Evolutionary conservation across 176 grass and related monocot species (phyloP), one percentile per base, ranked within the genome.

Genomic region (Dendrocalamus sinicus): DNA sequence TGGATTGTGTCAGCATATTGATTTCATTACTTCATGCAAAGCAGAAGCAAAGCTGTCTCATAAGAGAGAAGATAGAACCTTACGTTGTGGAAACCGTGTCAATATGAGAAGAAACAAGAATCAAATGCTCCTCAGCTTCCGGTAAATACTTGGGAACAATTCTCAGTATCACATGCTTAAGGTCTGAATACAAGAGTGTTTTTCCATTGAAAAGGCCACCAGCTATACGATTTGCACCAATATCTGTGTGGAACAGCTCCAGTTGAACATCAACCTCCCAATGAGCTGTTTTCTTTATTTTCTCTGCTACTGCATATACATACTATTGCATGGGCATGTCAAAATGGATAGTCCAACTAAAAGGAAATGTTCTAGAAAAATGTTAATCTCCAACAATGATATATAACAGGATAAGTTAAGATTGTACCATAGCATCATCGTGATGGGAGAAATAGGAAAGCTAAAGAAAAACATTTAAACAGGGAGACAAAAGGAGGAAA

Each of bases 231-330:
- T 92, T 99, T 79, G 88, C 86, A 7, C 89, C 91, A 88, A 81
- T 99, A 85, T 94, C 79, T 69, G 92, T 77, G 91, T 92, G 93
- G 84, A 99, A 99, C 69, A 99, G 67, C 82, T 99, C 96, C 86
- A 99, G 76, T 86, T 94, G 89, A 89, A 99, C 96, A 88, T 99
- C 93, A 88, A 99, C 96, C 35, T 99, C 96, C 96, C 96, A 96
- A 82, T 96, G 91, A 77, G 93, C 91, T 30, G 84, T 91, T 87
- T 94, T 94, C 91, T 99, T 92, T 92, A 99, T 96, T 62, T 94
- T 88, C 67, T 96, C 93, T 84, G 96, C 86, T 81, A 88, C 91
- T 94, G 91, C 84, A 99, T 95, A 95, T 69, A 96, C 96, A 92
- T 99, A 99, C 96, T 99, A 89, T 86, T 53, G 66, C 41, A 94